phyloP scores from a whole-genome alignment of 345 rosid genomes.

The Conringia planisiliqua region DNA sequence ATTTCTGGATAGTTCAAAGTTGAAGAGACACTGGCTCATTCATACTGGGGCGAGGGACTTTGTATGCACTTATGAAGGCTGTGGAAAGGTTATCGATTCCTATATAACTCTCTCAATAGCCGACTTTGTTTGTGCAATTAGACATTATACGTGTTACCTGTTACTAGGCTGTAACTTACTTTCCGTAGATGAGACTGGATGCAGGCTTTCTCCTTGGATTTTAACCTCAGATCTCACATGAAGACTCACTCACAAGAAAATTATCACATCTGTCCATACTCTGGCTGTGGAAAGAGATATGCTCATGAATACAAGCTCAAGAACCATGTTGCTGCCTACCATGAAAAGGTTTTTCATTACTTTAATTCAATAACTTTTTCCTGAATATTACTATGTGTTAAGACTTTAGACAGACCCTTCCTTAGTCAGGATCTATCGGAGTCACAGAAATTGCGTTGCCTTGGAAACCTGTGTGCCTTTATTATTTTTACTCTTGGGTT shows the following conservation, averaged over 20 bases:
- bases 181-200: constrained; percentile 17
- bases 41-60: constrained; percentile 90
- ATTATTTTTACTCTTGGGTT: background rate
- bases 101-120: background rate
- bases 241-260: constrained; percentile 99
- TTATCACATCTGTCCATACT: constrained; percentile 87
- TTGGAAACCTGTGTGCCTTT: background rate
- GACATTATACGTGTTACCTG: background rate
- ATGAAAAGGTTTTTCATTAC: constrained; percentile 64
- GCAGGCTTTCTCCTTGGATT: constrained; percentile 98
- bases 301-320: constrained; percentile 98
- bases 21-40: constrained; percentile 89
- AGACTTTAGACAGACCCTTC: background rate
- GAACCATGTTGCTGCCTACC: constrained; percentile 79
- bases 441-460: background rate
- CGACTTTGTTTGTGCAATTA: background rate
- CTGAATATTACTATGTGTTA: background rate
- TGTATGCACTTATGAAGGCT: constrained; percentile 91
- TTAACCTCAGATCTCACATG: constrained; percentile 96
- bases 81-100: constrained; percentile 82
- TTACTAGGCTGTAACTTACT: background rate
- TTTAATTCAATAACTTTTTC: background rate
- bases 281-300: constrained; percentile 95
- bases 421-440: background rate
- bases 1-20: constrained; percentile 96